These are phyloP conservation scores for Gyrodon lividus DNA, from an alignment of 768 basidiomycete species.

Conservation along the genomic window DNA sequence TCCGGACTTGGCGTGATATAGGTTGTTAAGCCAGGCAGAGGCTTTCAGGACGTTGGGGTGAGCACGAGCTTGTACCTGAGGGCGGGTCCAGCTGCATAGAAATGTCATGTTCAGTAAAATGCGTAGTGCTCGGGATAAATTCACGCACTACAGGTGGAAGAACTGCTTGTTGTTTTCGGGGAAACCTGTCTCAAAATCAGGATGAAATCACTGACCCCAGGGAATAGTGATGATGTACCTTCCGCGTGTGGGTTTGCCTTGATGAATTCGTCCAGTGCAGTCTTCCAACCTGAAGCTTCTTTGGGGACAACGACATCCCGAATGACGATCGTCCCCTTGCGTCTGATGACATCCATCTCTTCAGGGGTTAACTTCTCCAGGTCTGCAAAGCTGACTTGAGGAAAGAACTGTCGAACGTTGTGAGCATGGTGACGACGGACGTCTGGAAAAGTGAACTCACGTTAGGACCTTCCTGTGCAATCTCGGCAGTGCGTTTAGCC, in stretches of 20 bases:
- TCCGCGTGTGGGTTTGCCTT: conserved; percentile 53
- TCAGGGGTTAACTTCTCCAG: conserved; percentile 46
- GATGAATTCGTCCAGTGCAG: conserved; percentile 53
- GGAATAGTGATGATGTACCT: conserved; percentile 34
- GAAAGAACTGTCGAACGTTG: conserved; percentile 46
- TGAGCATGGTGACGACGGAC: background rate
- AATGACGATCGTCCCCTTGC: conserved; percentile 60
- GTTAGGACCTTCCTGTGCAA: conserved; percentile 47
- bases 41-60: conserved; percentile 64
- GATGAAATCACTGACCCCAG: background rate
- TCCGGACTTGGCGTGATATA: conserved; percentile 50
- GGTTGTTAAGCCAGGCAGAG: conserved; percentile 58
- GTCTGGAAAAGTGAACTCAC: conserved; percentile 32
- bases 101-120: background rate
- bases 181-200: conserved; percentile 36
- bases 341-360: conserved; percentile 48
- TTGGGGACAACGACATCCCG: conserved; percentile 55
- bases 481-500: conserved; percentile 41
- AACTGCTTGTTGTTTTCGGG: conserved; percentile 67
- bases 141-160: conserved; percentile 65
- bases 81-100: conserved; percentile 40
- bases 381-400: conserved; percentile 58
- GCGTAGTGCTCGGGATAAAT: background rate
- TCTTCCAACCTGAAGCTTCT: conserved; percentile 59
- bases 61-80: conserved; percentile 67